A percentile compares a stretch with the other conserved stretches of the same genome.
These are phyloP conservation scores for Cubamyces lactineus DNA, from an alignment of 768 basidiomycete species.

Conservation along the genomic window DNA sequence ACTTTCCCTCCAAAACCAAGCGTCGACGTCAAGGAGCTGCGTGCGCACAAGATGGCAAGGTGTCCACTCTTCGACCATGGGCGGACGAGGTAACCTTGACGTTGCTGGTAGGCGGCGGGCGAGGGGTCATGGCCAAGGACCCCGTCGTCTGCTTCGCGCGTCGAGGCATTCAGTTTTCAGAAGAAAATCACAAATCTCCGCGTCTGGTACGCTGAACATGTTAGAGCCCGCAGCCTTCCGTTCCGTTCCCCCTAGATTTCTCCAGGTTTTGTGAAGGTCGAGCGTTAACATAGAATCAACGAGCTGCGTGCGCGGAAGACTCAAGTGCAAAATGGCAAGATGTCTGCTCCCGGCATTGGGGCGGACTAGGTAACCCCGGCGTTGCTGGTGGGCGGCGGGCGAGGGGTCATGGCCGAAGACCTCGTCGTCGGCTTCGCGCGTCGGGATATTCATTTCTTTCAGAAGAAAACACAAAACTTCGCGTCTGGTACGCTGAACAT, in stretches of 20 bases:
- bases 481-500: neutral
- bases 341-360: neutral
- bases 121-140: slow-evolving; percentile 8
- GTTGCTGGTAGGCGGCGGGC: slow-evolving; percentile 3
- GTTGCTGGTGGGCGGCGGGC: slow-evolving; percentile 4
- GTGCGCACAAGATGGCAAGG: neutral
- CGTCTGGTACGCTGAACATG: slow-evolving; percentile 4
- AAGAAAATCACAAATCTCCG: neutral
- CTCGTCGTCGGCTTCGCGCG: neutral
- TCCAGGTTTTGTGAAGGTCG: neutral
- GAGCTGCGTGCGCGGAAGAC: neutral
- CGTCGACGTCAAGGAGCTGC: neutral
- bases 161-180: neutral
- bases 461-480: neutral
- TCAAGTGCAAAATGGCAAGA: no score
- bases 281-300: neutral
- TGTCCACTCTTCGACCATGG: neutral
- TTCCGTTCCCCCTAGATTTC: no score
- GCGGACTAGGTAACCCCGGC: neutral
- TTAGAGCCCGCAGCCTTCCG: neutral
- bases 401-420: slow-evolving; percentile 7
- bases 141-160: slow-evolving; percentile 7
- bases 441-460: neutral
- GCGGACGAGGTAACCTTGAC: neutral
- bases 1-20: neutral